phyloP scores from a whole-genome alignment of 2,329 filamentous ascomycete genomes.

The Colletotrichum orbiculare region DNA sequence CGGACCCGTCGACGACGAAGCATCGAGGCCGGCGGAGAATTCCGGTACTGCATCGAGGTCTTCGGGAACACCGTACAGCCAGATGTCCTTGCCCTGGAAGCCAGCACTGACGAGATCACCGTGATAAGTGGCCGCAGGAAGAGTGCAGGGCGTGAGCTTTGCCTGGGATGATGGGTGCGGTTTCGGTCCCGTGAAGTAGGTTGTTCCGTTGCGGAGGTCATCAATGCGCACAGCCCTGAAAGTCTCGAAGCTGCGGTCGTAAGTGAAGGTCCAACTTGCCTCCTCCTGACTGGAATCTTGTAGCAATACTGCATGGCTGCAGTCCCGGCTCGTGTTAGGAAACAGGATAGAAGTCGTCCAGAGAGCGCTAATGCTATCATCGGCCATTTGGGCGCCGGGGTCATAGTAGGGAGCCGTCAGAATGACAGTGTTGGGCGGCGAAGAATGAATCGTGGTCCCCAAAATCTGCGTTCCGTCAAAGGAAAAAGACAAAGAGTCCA shows the following conservation, averaged over 20 bases:
- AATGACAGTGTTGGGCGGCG: constrained; percentile 77
- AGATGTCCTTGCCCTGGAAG: constrained; percentile 78
- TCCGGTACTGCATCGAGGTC: constrained; percentile 73
- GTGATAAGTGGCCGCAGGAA: constrained; percentile 75
- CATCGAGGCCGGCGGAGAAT: constrained; percentile 43
- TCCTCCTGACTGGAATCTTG: constrained; percentile 71
- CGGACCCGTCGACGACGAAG: constrained; percentile 39
- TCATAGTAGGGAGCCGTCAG: constrained; percentile 85
- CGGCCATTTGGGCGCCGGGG: constrained; percentile 72
- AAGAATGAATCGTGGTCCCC: constrained; percentile 76
- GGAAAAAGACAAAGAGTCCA: constrained; percentile 81
- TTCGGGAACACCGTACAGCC: constrained; percentile 83
- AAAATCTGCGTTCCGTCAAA: constrained; percentile 82
- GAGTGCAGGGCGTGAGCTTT: constrained; percentile 74
- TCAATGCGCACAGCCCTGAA: constrained; percentile 82
- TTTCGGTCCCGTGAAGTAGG: constrained; percentile 80
- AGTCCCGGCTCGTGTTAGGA: constrained; percentile 82
- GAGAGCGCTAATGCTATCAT: constrained; percentile 77
- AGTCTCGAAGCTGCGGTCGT: constrained; percentile 80
- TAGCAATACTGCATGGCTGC: constrained; percentile 80
- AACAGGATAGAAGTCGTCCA: constrained; percentile 91
- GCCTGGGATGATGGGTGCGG: constrained; percentile 62
- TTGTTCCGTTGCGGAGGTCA: constrained; percentile 79
- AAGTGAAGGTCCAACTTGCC: constrained; percentile 81
- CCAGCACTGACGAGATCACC: constrained; percentile 80